Evolutionary conservation across 2,329 filamentous ascomycete species (phyloP), one percentile per base, ranked within the genome.

Genomic region (Cryphonectria naterciae): DNA sequence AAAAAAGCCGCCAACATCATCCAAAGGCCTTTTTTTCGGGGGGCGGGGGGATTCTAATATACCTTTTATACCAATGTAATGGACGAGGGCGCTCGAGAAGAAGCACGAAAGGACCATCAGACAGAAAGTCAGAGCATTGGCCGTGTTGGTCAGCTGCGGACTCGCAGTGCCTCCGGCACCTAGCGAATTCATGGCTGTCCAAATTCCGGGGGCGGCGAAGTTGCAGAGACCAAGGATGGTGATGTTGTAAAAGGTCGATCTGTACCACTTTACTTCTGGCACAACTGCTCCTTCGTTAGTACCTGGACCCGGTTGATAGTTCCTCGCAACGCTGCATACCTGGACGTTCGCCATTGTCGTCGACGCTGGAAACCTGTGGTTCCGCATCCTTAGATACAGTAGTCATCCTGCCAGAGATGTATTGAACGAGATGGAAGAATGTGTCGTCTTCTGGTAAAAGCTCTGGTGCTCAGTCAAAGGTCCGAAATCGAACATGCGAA

Each of bases 201-300:
- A 84, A 73, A 93, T 91, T 0, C 91, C 91, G 0, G 91, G 91
- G 0, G 91, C 91, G 1, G 89, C 83, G 73, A 93, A 88, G 76
- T 92, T 92, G 80, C 89, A 92, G 13, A 93, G 79, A 0, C 92
- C 91, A 1, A 94, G 85, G 54, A 94, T 87, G 43, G 90, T 86
- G 67, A 91, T 89, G 80, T 93, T 93, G 81, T 88, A 93, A 74
- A 91, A 90, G 0, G 91, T 92, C 0, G 89, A 91, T 37, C 89
- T 88, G 76, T 93, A 87, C 91, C 91, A 92, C 84, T 86, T 88
- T 28, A 88, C 87, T 25, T 68, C 35, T 25, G 41, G 11, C 6
- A 63, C 19, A 13, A n/a, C 71, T 68, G 17, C 25, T 13, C 1
- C 22, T 35, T 19, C 1, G 35, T 70, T 52, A 70, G 66, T 19